Conservation (phyloP, 352 stramenopile species). For the Phytophthora vignae region DNA sequence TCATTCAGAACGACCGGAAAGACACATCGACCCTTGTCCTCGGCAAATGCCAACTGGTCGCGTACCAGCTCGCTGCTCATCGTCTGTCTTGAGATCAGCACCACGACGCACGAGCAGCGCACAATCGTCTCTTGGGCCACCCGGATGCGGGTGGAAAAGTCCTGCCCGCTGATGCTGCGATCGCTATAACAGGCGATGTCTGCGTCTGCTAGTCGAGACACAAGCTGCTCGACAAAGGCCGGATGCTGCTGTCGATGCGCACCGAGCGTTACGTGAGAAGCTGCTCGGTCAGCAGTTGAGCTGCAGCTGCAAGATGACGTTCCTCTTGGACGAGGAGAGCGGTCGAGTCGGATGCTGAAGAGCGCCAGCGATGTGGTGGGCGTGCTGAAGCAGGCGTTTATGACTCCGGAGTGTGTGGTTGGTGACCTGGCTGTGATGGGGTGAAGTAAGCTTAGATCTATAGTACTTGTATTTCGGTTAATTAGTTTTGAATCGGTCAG, state of each 20-base stretch:
- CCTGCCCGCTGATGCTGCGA: slow-evolving; percentile 19
- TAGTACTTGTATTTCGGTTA: neutral
- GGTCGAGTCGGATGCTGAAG: slow-evolving; percentile 5
- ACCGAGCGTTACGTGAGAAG: slow-evolving; percentile 5
- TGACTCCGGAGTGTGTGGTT: neutral
- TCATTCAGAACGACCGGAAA: slow-evolving; percentile 71
- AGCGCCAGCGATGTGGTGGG: neutral
- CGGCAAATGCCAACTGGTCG: slow-evolving; percentile 74
- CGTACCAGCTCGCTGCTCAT: slow-evolving; percentile 63
- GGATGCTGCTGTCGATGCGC: neutral
- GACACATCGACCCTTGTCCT: slow-evolving; percentile 74
- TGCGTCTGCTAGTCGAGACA: slow-evolving; percentile 1
- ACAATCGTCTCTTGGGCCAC: slow-evolving; percentile 62
- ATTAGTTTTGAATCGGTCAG: neutral
- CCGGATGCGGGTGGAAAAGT: slow-evolving; percentile 25
- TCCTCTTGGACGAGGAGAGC: slow-evolving; percentile 13
- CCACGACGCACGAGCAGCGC: slow-evolving; percentile 69
- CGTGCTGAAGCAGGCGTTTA: slow-evolving; percentile 2
- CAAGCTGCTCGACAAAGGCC: slow-evolving; percentile 18
- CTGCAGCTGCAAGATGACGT: slow-evolving; percentile 14
- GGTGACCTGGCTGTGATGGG: too few species aligned
- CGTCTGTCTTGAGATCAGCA: slow-evolving; percentile 66
- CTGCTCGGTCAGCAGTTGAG: slow-evolving; percentile 10
- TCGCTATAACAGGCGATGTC: slow-evolving; percentile 29
- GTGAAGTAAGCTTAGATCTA: too few species aligned